Conservation (phyloP, 768 basidiomycete genomes). For the Termitomyces sp. region DNA sequence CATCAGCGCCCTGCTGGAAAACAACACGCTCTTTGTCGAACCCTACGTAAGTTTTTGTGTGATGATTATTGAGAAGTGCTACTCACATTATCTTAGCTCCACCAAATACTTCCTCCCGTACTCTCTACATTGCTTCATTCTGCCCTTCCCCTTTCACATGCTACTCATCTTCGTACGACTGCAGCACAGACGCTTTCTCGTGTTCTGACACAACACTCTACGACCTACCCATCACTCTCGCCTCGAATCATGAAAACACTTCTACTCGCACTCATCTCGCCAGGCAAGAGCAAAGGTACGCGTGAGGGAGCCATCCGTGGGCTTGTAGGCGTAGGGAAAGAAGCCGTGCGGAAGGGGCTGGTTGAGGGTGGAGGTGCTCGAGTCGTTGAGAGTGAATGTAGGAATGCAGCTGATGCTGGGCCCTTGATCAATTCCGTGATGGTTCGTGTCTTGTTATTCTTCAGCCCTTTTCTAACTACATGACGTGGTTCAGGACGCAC, state of each 20-base stretch:
- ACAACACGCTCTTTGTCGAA: constrained; percentile 87
- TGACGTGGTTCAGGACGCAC: constrained; percentile 42
- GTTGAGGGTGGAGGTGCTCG: constrained; percentile 77
- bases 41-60: constrained; percentile 72
- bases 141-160: constrained; percentile 66
- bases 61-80: not conserved
- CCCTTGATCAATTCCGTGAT: constrained; percentile 55
- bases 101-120: constrained; percentile 91
- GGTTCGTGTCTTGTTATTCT: constrained; percentile 31
- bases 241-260: constrained; percentile 94
- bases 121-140: constrained; percentile 90
- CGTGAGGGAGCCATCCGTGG: constrained; percentile 90
- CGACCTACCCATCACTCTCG: constrained; percentile 84
- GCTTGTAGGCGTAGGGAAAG: constrained; percentile 78
- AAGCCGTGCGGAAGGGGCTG: constrained; percentile 77
- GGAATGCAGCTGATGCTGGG: constrained; percentile 30
- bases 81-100: constrained; percentile 51
- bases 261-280: constrained; percentile 73
- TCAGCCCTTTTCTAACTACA: not conserved
- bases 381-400: constrained; percentile 65
- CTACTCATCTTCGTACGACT: constrained; percentile 68
- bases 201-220: constrained; percentile 74
- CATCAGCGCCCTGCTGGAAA: constrained; percentile 79
- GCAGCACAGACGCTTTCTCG: constrained; percentile 84
- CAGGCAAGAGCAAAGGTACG: constrained; percentile 71